phyloP scores from a whole-genome alignment of 2,329 filamentous ascomycete species.

The Phaeoacremonium minimum region DNA sequence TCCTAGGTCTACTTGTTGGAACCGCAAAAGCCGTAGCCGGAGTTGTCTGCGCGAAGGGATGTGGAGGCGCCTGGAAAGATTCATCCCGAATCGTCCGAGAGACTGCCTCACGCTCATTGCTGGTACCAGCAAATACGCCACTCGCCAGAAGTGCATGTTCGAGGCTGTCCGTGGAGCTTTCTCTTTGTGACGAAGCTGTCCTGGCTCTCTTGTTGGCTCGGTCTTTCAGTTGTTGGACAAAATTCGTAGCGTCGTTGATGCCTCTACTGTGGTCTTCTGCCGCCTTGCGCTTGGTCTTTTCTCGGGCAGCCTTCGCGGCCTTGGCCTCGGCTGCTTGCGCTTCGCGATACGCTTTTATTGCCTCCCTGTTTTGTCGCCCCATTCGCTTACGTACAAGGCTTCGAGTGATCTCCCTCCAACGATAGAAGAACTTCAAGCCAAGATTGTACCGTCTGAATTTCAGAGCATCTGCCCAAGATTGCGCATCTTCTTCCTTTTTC shows the following conservation, averaged over 20 bases:
- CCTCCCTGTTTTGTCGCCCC: slow-evolving; percentile 46
- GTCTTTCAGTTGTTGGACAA: slow-evolving; percentile 9
- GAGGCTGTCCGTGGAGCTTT: slow-evolving; percentile 14
- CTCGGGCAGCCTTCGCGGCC: slow-evolving; percentile 21
- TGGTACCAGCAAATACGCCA: slow-evolving; percentile 34
- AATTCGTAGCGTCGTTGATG: slow-evolving; percentile 4
- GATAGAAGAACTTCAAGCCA: slow-evolving; percentile 51
- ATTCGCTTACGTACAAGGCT: slow-evolving; percentile 43
- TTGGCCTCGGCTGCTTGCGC: slow-evolving; percentile 27
- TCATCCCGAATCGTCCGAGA: slow-evolving; percentile 27
- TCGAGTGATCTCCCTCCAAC: slow-evolving; percentile 47
- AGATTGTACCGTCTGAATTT: slow-evolving; percentile 46
- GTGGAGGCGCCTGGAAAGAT: slow-evolving; percentile 8
- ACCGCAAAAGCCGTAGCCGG: background rate
- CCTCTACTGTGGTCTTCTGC: slow-evolving; percentile 20
- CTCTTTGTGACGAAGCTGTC: slow-evolving; percentile 23
- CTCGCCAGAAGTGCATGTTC: slow-evolving; percentile 35
- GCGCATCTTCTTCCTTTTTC: slow-evolving; percentile 42
- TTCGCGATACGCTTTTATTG: slow-evolving; percentile 40
- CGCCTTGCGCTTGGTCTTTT: slow-evolving; percentile 28
- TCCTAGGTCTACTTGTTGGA: slow-evolving; percentile 9
- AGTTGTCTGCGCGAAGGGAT: background rate
- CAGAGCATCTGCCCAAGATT: slow-evolving; percentile 39
- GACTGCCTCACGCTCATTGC: slow-evolving; percentile 28
- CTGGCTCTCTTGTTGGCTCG: slow-evolving; percentile 20